Conservation (phyloP, 2,329 filamentous ascomycete species). For the Hypoxylon sp. region DNA sequence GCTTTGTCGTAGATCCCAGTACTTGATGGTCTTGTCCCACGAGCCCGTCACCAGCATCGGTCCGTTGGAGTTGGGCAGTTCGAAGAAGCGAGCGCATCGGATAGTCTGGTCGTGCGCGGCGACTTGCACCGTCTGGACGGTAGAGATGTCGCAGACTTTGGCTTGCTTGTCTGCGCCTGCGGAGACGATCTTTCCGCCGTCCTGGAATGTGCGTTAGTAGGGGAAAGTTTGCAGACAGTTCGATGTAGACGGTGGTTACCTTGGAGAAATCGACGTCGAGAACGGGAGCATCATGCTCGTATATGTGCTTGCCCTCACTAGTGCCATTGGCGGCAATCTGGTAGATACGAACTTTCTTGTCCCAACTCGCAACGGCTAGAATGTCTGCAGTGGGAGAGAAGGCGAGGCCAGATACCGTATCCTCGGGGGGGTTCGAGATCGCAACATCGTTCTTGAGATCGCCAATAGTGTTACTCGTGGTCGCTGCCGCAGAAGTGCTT, state of each 20-base stretch:
- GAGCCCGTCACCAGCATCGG: slow-evolving; percentile 91
- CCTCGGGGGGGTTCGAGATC: slow-evolving; percentile 79
- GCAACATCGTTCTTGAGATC: slow-evolving; percentile 91
- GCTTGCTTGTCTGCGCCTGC: slow-evolving; percentile 91
- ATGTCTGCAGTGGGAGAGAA: slow-evolving; percentile 76
- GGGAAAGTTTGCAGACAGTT: too few relatives aligned
- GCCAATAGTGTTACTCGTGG: slow-evolving; percentile 75
- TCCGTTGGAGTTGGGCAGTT: slow-evolving; percentile 67
- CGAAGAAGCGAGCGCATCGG: slow-evolving; percentile 79
- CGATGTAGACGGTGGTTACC: too few relatives aligned
- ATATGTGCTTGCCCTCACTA: slow-evolving; percentile 84
- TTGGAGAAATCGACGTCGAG: slow-evolving; percentile 87
- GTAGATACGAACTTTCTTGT: slow-evolving; percentile 97
- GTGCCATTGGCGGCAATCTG: slow-evolving; percentile 82
- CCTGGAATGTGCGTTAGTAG: slow-evolving; percentile 61
- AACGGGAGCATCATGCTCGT: slow-evolving; percentile 86
- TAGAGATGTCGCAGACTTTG: slow-evolving; percentile 83
- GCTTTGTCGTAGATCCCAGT: slow-evolving; percentile 80
- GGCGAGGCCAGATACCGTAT: slow-evolving; percentile 86
- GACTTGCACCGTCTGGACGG: slow-evolving; percentile 73
- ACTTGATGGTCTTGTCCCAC: slow-evolving; percentile 91
- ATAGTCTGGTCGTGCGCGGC: slow-evolving; percentile 88
- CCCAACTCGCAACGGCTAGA: slow-evolving; percentile 92
- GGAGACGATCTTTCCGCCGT: slow-evolving; percentile 87
- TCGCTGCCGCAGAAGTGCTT: slow-evolving; percentile 59